These are phyloP conservation scores for Coemansia guatemalensis DNA, from an alignment of 192 early-diverging fungal genomes.

Conservation along the genomic window DNA sequence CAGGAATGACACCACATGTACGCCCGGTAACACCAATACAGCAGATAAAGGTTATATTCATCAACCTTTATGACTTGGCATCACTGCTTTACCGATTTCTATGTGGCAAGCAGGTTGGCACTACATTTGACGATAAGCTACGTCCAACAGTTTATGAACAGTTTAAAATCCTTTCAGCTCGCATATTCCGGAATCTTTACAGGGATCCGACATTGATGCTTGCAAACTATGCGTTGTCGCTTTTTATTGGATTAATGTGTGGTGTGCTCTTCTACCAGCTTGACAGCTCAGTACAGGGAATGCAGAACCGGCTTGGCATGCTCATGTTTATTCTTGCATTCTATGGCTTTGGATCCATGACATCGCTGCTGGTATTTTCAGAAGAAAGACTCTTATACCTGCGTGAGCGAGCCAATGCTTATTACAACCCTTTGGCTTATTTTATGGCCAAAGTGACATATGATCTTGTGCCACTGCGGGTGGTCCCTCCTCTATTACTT, in stretches of 20 bases:
- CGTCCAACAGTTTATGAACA: conserved; percentile 50
- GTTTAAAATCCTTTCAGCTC: conserved; percentile 48
- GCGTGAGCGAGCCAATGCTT: conserved; percentile 63
- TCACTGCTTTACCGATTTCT: conserved; percentile 11
- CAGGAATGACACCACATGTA: conserved; percentile 27
- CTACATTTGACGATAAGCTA: conserved; percentile 17
- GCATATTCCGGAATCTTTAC: conserved; percentile 47
- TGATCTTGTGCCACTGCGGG: conserved; percentile 67
- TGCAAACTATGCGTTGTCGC: conserved; percentile 38
- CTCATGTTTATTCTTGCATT: conserved; percentile 54
- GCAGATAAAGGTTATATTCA: conserved; percentile 34
- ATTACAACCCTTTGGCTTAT: conserved; percentile 60
- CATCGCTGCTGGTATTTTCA: conserved; percentile 53
- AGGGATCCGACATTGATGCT: conserved; percentile 46
- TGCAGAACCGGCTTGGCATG: conserved; percentile 53
- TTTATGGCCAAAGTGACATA: conserved; percentile 65
- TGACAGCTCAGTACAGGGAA: conserved; percentile 40
- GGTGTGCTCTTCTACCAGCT: conserved; percentile 58
- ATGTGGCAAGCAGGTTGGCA: not conserved
- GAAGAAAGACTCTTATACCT: conserved; percentile 53
- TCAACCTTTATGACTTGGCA: conserved; percentile 36
- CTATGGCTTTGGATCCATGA: conserved; percentile 57
- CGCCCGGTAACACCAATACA: conserved; percentile 45
- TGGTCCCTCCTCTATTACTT: conserved; percentile 77
- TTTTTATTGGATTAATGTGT: conserved; percentile 51